Percentiles rank a stretch among this genome's conserved stretches.
Evolutionary conservation across 495 filamentous ascomycete species (phyloP).

Genomic region (Daldinia vernicosa): DNA sequence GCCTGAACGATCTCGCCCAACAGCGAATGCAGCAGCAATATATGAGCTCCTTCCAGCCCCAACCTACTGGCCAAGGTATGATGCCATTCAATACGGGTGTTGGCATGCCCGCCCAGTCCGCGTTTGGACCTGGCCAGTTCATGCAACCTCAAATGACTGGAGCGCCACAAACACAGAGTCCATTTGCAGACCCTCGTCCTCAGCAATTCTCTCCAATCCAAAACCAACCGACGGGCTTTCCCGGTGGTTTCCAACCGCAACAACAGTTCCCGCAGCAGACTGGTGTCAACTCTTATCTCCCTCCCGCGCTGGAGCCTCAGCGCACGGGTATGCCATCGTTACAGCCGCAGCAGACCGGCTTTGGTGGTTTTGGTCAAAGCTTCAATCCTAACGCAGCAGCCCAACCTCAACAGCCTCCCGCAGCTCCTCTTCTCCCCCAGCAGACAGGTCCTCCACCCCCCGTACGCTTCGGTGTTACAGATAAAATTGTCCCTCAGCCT

Average conservation of each 20-base stretch:
- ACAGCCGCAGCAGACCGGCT: constrained; percentile 63
- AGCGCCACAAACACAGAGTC: constrained; percentile 48
- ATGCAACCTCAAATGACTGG: constrained; percentile 58
- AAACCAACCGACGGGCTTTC: constrained; percentile 74
- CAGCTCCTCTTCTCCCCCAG: constrained; percentile 73
- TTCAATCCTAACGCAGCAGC: constrained; percentile 56
- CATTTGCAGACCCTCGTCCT: constrained; percentile 62
- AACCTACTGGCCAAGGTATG: constrained; percentile 55
- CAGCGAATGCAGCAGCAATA: constrained; percentile 70
- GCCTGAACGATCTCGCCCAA: constrained; percentile 74
- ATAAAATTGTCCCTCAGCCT: constrained; percentile 85
- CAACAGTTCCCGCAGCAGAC: constrained; percentile 57
- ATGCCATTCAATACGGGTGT: constrained; percentile 48
- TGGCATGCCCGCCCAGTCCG: constrained; percentile 62
- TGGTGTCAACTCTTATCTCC: constrained; percentile 66
- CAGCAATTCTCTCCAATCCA: constrained; percentile 69
- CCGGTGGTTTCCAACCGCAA: constrained; percentile 57
- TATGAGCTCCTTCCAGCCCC: constrained; percentile 51
- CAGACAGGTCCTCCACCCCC: constrained; percentile 94
- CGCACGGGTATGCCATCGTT: constrained; percentile 54
- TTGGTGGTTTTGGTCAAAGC: constrained; percentile 63
- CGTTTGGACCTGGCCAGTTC: constrained; percentile 65
- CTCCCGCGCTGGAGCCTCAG: constrained; percentile 64
- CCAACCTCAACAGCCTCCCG: constrained; percentile 57
- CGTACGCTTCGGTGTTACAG: constrained; percentile 85